Percentiles rank a stretch among this genome's conserved stretches.
Evolutionary conservation across 495 filamentous ascomycete genomes (phyloP).

Genomic region (Penicillium canescens): DNA sequence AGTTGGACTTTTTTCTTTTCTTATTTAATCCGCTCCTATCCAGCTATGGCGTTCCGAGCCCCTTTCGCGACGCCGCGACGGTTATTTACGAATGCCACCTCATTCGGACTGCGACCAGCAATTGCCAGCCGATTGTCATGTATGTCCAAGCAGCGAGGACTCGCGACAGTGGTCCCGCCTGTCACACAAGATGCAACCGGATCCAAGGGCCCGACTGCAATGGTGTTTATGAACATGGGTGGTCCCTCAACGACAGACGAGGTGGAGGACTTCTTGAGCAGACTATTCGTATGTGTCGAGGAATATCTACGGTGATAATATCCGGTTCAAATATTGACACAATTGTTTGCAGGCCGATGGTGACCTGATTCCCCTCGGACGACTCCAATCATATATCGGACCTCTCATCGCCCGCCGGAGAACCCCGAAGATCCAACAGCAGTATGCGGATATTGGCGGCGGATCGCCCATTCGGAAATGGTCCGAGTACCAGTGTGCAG

Average conservation of each 20-base stretch:
- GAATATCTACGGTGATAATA: neutral
- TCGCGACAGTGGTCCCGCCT: conserved; percentile 71
- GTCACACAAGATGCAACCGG: conserved; percentile 68
- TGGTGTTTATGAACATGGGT: conserved; percentile 99
- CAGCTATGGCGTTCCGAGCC: conserved; percentile 39
- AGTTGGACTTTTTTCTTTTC: conserved; percentile 1
- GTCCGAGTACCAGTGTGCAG: conserved; percentile 88
- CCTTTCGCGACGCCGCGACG: conserved; percentile 32
- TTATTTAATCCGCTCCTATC: neutral
- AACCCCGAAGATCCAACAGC: conserved; percentile 92
- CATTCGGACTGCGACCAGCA: conserved; percentile 19
- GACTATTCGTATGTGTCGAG: conserved; percentile 72
- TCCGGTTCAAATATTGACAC: neutral
- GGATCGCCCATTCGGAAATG: conserved; percentile 97
- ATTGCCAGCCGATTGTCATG: conserved; percentile 24
- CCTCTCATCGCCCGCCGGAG: conserved; percentile 81
- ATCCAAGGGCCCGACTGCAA: conserved; percentile 77
- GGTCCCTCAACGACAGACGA: conserved; percentile 86
- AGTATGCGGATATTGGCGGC: conserved; percentile 94
- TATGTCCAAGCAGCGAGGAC: conserved; percentile 29
- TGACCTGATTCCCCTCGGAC: conserved; percentile 94
- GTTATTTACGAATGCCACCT: conserved; percentile 25
- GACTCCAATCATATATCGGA: conserved; percentile 87
- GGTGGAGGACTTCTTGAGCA: conserved; percentile 88
- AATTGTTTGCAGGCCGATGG: conserved; percentile 67